These are phyloP conservation scores for Allium cepa DNA, from an alignment of 106 monocot species.

Conservation along the genomic window DNA sequence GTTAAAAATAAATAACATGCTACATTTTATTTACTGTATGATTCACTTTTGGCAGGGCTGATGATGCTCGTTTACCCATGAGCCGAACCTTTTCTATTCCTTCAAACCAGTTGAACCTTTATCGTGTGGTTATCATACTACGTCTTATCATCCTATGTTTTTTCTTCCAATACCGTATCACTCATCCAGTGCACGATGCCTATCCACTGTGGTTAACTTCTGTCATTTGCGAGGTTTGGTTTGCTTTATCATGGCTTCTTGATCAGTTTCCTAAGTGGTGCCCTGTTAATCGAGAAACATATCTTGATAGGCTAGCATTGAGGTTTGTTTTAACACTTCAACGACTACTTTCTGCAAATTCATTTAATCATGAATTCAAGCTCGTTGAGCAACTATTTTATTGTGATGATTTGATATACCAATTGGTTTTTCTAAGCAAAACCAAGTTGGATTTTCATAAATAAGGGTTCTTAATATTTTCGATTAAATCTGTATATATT, in stretches of 20 bases:
- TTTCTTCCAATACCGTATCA: slow-evolving; percentile 68
- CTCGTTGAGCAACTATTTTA: too few species aligned
- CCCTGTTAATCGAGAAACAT: slow-evolving; percentile 85
- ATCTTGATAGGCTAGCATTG: slow-evolving; percentile 70
- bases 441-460: too few species aligned
- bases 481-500: too few species aligned
- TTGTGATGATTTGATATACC: too few species aligned
- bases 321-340: background rate
- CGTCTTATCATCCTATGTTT: slow-evolving; percentile 79
- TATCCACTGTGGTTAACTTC: slow-evolving; percentile 80
- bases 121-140: slow-evolving; percentile 74
- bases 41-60: slow-evolving; percentile 36
- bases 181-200: slow-evolving; percentile 24
- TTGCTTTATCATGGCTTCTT: slow-evolving; percentile 83
- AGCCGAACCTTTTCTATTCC: slow-evolving; percentile 62
- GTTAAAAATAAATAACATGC: too few species aligned
- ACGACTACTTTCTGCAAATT: background rate
- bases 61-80: slow-evolving; percentile 80
- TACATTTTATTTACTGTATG: too few species aligned
- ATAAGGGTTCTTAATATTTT: too few species aligned
- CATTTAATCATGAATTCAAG: too few species aligned
- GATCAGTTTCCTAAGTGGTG: slow-evolving; percentile 96
- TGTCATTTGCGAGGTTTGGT: slow-evolving; percentile 93
- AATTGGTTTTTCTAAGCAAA: too few species aligned
- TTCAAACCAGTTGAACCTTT: slow-evolving; percentile 73